Evolutionary conservation across 2,329 filamentous ascomycete species (phyloP), one percentile per base, ranked within the genome.

Genomic region (Fusarium sp.): DNA sequence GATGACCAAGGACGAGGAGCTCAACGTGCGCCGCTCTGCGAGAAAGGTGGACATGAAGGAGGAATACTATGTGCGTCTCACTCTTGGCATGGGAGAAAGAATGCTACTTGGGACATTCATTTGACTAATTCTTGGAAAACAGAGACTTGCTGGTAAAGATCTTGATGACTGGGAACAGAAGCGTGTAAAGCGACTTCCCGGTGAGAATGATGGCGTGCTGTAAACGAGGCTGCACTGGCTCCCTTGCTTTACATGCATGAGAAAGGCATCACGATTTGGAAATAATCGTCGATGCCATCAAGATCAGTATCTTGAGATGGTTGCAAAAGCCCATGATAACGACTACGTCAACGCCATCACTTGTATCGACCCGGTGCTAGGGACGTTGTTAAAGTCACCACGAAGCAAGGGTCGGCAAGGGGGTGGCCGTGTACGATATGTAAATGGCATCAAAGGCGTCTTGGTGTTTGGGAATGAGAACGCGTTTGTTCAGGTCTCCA

Each of bases 161-260:
- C 82, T 98, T 64, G 95, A 99, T 75, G 87, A 93, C 76, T 99
- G 96, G 96, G 95, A 98, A 78, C 96, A 98, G 81, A 96, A 96
- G 81, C 89, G 96, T 53, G 94, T 98, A 13, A 89, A 97, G 82
- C 85, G 96, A 76, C 85, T 97, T 63, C 90, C 92, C 20, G 96
- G 96, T 70, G 96, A 99, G 79, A 91, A 88, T 63, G 95, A 99
- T 78, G 95, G 95, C 33, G 87, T 92, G 50, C 78, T 97, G 47
- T 71, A 59, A 65, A 48, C 37, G 33, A 65, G 48, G 59, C 39
- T 52, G 27, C 53, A 53, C 20, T 20, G 30, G 32, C 45, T 62
- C 43, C 55, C 57, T 67, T 69, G 61, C 52, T 56, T 68, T 59
- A 20, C n/a, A 19, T 55, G 32, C 55, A 37, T 55, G 62, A 41